Evolutionary conservation across 441 rosid species (phyloP).

Genomic region (Codiaeum variegatum): DNA sequence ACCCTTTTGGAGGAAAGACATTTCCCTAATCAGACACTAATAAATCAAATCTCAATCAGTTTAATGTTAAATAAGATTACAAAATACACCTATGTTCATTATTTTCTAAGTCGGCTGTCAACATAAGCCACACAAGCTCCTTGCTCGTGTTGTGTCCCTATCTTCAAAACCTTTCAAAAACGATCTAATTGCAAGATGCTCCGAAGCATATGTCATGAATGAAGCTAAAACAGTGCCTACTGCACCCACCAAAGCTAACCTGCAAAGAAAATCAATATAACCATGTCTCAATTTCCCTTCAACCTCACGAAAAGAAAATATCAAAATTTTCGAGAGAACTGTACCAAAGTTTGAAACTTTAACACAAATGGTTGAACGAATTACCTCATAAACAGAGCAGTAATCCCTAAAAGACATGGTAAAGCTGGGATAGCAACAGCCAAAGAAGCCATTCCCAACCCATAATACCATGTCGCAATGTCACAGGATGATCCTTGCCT

Average conservation of each 20-base stretch:
- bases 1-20: neutral
- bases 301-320: neutral
- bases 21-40: slow-evolving; percentile 22
- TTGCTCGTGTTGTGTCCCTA: slow-evolving; percentile 42
- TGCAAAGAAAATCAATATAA: slow-evolving; percentile 29
- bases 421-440: slow-evolving; percentile 66
- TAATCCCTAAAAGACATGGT: slow-evolving; percentile 70
- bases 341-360: neutral
- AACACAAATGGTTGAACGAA: slow-evolving; percentile 7
- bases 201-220: slow-evolving; percentile 84
- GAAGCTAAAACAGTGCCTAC: slow-evolving; percentile 81
- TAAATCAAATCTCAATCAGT: slow-evolving; percentile 25
- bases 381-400: slow-evolving; percentile 86
- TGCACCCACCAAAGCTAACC: slow-evolving; percentile 77
- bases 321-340: neutral
- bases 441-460: slow-evolving; percentile 70
- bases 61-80: slow-evolving; percentile 19
- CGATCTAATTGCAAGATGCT: slow-evolving; percentile 66
- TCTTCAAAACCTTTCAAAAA: slow-evolving; percentile 72
- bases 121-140: slow-evolving; percentile 43
- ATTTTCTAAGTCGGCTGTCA: slow-evolving; percentile 26
- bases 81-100: slow-evolving; percentile 14
- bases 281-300: neutral
- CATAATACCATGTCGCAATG: slow-evolving; percentile 52
- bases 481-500: slow-evolving; percentile 52